A percentile compares a stretch with the other conserved stretches of the same genome.
Evolutionary conservation across 2,329 filamentous ascomycete species (phyloP).

Genomic region (Diaporthe caulivora): DNA sequence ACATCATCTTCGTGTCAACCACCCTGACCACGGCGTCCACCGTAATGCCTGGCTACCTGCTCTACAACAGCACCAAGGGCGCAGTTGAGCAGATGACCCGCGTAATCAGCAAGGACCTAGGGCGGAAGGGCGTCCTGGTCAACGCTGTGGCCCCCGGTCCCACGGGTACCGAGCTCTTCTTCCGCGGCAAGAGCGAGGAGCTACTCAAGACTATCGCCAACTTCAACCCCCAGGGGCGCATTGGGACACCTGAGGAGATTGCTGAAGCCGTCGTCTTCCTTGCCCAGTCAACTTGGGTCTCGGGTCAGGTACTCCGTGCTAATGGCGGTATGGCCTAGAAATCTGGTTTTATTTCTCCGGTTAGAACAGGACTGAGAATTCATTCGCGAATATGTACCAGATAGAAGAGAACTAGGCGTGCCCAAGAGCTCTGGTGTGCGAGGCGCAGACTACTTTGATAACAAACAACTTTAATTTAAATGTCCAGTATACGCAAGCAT

Average conservation of each 20-base stretch:
- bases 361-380: background rate
- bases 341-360: background rate
- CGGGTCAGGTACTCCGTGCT: slow-evolving; percentile 59
- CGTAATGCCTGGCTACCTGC: slow-evolving; percentile 59
- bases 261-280: slow-evolving; percentile 54
- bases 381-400: background rate
- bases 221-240: slow-evolving; percentile 57
- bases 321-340: slow-evolving; percentile 53
- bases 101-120: slow-evolving; percentile 68
- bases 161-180: slow-evolving; percentile 68
- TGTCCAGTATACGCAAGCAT: too few species aligned
- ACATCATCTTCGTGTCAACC: slow-evolving; percentile 44
- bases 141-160: slow-evolving; percentile 42
- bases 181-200: slow-evolving; percentile 60
- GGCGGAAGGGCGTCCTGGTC: slow-evolving; percentile 59
- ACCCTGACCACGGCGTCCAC: slow-evolving; percentile 61
- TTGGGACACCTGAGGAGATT: slow-evolving; percentile 64
- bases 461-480: too few species aligned
- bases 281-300: slow-evolving; percentile 56
- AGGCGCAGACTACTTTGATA: too few species aligned
- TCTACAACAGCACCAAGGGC: slow-evolving; percentile 69
- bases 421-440: too few species aligned
- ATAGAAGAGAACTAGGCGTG: background rate
- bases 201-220: slow-evolving; percentile 55
- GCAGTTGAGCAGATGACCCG: slow-evolving; percentile 70